Evolutionary conservation across 257 asterid species (phyloP).

Genomic region (Scutellaria baicalensis): DNA sequence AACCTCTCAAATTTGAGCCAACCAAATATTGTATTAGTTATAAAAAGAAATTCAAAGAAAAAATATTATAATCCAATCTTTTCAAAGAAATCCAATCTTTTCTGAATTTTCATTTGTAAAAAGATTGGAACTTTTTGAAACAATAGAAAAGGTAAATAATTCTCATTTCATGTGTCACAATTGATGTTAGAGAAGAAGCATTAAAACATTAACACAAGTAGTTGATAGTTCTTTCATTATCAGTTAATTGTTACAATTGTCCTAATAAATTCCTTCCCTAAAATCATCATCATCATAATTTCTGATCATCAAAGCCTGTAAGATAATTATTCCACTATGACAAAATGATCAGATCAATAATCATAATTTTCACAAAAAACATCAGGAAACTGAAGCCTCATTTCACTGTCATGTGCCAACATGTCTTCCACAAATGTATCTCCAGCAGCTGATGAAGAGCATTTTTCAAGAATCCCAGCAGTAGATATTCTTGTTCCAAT

Average conservation of each 20-base stretch:
- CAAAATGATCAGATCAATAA: slow-evolving; percentile 19
- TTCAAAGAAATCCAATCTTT: no score
- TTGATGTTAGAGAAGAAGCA: neutral
- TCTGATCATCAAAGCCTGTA: no score
- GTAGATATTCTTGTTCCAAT: neutral
- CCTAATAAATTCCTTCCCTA: neutral
- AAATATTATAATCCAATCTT: no score
- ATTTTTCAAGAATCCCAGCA: neutral
- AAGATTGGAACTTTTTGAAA: no score
- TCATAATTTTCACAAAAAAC: slow-evolving; percentile 43
- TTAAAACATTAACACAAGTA: neutral
- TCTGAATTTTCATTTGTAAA: no score
- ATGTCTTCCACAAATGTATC: slow-evolving; percentile 74
- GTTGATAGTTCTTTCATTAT: neutral
- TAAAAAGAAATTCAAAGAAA: no score
- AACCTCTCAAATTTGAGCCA: no score
- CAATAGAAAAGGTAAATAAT: no score
- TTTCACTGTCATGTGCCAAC: slow-evolving; percentile 66
- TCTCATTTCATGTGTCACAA: neutral
- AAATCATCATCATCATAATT: no score
- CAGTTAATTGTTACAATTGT: neutral
- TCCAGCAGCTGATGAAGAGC: slow-evolving; percentile 2
- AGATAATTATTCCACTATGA: neutral
- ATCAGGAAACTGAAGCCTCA: slow-evolving; percentile 58
- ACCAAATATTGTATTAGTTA: no score